These are phyloP conservation scores for Cucumis melo DNA, from an alignment of 306 rosid genomes.

Conservation along the genomic window DNA sequence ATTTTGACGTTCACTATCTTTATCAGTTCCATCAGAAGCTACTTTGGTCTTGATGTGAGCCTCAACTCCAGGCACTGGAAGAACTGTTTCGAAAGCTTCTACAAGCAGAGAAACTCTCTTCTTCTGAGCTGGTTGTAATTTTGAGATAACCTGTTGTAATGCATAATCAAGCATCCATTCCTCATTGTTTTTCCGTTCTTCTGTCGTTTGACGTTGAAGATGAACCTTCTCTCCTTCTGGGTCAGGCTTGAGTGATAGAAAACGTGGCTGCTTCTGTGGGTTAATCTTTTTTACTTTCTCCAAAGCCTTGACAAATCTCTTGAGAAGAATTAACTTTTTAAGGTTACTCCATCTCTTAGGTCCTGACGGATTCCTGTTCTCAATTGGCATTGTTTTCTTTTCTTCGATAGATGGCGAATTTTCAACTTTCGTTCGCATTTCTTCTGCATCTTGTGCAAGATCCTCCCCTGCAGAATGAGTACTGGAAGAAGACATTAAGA, in stretches of 20 bases:
- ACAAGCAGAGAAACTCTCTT: conserved; percentile 55
- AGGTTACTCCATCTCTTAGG: conserved; percentile 73
- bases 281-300: conserved; percentile 53
- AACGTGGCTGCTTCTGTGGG: conserved; percentile 20
- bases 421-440: conserved; percentile 6
- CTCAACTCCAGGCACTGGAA: conserved; percentile 39
- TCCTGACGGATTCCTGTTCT: conserved; percentile 19
- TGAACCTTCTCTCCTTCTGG: conserved; percentile 39
- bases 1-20: conserved; percentile 8
- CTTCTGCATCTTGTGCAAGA: conserved; percentile 3
- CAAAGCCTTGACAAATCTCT: conserved; percentile 76
- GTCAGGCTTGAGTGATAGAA: conserved; percentile 25
- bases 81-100: conserved; percentile 71
- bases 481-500: conserved; percentile 7
- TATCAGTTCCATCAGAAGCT: conserved; percentile 13
- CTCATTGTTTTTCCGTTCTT: conserved; percentile 44
- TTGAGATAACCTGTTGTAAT: conserved; percentile 67
- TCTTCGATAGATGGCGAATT: conserved; percentile 11
- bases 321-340: conserved; percentile 51
- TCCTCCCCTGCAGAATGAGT: background rate
- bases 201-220: conserved; percentile 43
- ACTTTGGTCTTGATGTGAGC: conserved; percentile 12
- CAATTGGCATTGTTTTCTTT: conserved; percentile 27
- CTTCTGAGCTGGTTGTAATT: conserved; percentile 64
- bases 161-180: conserved; percentile 95